Evolutionary conservation across 768 basidiomycete genomes (phyloP).

Genomic region (Pulveroboletus sp.): DNA sequence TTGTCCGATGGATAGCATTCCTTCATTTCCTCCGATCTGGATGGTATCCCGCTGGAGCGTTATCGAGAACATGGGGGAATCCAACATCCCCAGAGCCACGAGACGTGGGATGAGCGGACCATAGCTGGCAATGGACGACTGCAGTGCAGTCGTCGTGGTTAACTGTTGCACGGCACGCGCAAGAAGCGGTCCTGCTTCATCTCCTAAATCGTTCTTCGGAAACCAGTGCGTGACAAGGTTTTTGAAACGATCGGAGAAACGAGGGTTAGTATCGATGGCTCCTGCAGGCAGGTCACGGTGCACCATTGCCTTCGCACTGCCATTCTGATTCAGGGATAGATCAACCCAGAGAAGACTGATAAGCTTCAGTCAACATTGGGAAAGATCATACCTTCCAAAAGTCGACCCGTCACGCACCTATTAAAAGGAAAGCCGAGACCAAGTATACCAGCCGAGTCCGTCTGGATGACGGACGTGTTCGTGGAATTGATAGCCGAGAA

Average conservation of each 20-base stretch:
- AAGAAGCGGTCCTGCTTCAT: background rate
- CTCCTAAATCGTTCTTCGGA: constrained; percentile 1
- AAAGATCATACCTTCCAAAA: background rate
- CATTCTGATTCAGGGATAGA: constrained; percentile 27
- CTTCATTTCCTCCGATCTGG: constrained; percentile 64
- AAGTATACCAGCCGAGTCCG: constrained; percentile 61
- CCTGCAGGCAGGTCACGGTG: constrained; percentile 1
- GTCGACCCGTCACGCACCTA: constrained; percentile 40
- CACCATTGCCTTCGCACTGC: background rate
- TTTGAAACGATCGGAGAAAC: constrained; percentile 2
- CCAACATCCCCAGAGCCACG: constrained; percentile 33
- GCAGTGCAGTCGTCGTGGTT: constrained; percentile 24
- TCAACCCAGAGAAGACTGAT: constrained; percentile 45
- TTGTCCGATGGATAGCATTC: constrained; percentile 61
- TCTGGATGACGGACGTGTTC: constrained; percentile 55
- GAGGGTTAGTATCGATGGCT: background rate
- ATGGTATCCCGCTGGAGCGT: constrained; percentile 66
- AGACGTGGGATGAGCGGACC: constrained; percentile 48
- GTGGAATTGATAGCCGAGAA: constrained; percentile 67
- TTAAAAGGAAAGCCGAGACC: constrained; percentile 73
- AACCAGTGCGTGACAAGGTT: constrained; percentile 21
- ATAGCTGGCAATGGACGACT: constrained; percentile 39
- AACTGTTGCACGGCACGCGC: constrained; percentile 7
- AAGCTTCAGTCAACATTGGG: background rate
- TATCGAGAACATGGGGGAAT: constrained; percentile 48